phyloP scores from a whole-genome alignment of 805 yeast genomes.

The Ogataea wickerhamii region DNA sequence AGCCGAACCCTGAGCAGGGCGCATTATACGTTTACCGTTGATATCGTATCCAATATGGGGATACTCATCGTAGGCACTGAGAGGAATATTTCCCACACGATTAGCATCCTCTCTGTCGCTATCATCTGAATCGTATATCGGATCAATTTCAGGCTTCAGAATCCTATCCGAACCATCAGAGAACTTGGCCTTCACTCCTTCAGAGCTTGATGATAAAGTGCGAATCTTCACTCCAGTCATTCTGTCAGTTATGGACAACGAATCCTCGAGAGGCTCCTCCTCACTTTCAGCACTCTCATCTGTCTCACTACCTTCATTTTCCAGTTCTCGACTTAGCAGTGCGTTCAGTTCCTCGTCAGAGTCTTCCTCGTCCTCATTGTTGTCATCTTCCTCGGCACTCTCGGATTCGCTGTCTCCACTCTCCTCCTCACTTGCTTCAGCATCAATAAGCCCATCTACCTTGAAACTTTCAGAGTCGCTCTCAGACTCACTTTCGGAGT shows the following conservation, averaged over 20 bases:
- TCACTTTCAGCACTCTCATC: conserved; percentile 44
- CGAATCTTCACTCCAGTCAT: conserved; percentile 52
- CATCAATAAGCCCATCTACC: conserved; percentile 39
- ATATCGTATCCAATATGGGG: conserved; percentile 97
- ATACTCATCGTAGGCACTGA: conserved; percentile 92
- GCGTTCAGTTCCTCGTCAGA: conserved; percentile 62
- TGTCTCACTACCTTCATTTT: conserved; percentile 33
- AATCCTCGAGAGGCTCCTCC: conserved; percentile 52
- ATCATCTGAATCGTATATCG: conserved; percentile 93
- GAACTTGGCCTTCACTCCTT: conserved; percentile 43
- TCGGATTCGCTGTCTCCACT: conserved; percentile 22
- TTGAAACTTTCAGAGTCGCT: conserved; percentile 23
- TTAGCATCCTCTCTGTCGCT: conserved; percentile 75
- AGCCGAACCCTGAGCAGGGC: conserved; percentile 97
- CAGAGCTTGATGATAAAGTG: conserved; percentile 41
- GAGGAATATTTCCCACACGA: conserved; percentile 91
- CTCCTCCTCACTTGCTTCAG: conserved; percentile 35
- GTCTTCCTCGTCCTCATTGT: conserved; percentile 37
- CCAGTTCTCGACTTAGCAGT: conserved; percentile 43
- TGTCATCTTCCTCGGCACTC: conserved; percentile 14
- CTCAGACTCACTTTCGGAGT: conserved; percentile 18
- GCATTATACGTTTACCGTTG: conserved; percentile 96
- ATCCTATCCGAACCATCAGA: conserved; percentile 81
- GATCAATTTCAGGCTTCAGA: conserved; percentile 85
- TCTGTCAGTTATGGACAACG: conserved; percentile 48